Evolutionary conservation across 768 basidiomycete species (phyloP).

Genomic region (Rhodotorula graminis): DNA sequence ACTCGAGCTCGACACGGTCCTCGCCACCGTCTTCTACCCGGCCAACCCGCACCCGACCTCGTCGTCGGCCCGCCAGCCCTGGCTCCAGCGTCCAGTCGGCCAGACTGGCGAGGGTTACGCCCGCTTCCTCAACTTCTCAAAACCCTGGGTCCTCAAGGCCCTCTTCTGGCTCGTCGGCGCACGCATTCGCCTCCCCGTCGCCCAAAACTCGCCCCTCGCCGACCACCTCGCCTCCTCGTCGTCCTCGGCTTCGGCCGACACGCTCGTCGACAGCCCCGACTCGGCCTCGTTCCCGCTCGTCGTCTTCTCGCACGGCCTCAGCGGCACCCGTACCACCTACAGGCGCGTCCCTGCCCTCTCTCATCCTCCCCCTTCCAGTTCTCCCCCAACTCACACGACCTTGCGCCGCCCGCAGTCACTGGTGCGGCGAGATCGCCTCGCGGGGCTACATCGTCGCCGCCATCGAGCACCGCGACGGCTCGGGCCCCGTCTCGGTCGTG

Average conservation of each 20-base stretch:
- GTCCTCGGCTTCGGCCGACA: background rate
- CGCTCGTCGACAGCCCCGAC: background rate
- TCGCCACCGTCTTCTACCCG: slow-evolving; percentile 40
- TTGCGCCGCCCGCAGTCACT: slow-evolving; percentile 47
- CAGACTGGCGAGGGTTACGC: slow-evolving; percentile 32
- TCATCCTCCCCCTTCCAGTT: slow-evolving; percentile 46
- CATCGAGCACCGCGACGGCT: slow-evolving; percentile 78
- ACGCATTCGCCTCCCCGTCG: background rate
- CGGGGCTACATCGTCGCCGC: slow-evolving; percentile 75
- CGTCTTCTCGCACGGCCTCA: slow-evolving; percentile 79
- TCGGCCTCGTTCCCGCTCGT: slow-evolving; percentile 55
- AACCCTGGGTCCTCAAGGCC: background rate
- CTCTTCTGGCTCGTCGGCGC: slow-evolving; percentile 14
- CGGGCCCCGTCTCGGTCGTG: slow-evolving; percentile 55
- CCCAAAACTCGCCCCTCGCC: background rate
- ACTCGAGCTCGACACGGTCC: slow-evolving; percentile 30
- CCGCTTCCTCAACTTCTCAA: slow-evolving; percentile 8
- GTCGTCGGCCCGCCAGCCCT: background rate
- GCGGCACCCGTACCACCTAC: slow-evolving; percentile 66
- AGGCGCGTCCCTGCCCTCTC: slow-evolving; percentile 40
- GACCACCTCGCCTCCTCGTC: background rate
- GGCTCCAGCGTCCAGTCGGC: slow-evolving; percentile 23
- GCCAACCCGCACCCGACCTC: background rate
- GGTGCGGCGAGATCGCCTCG: slow-evolving; percentile 68
- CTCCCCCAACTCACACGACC: background rate